phyloP scores from a whole-genome alignment of 768 basidiomycete genomes.

The Tubosaeta sp. region DNA sequence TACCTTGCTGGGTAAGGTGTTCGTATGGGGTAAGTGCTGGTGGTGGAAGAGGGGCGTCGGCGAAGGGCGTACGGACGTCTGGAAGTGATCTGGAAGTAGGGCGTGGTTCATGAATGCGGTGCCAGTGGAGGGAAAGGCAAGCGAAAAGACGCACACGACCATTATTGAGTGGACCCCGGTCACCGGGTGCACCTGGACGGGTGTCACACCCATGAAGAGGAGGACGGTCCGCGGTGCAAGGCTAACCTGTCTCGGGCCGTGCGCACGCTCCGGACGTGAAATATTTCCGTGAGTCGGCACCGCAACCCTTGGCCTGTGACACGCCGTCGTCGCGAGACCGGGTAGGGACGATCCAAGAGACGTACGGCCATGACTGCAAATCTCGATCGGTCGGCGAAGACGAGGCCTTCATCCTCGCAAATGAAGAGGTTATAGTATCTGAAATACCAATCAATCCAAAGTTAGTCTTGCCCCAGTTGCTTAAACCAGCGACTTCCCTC shows the following conservation, averaged over 20 bases:
- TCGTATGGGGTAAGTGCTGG: slow-evolving; percentile 10
- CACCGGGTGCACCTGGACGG: neutral
- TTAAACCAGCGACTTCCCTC: neutral
- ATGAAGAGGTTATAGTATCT: slow-evolving; percentile 14
- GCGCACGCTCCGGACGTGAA: neutral
- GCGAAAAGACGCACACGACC: slow-evolving; percentile 22
- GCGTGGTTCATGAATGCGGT: slow-evolving; percentile 13
- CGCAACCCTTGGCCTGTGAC: neutral
- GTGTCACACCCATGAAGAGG: no score
- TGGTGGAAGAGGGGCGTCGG: slow-evolving; percentile 18
- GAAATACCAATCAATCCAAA: neutral
- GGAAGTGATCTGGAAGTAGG: neutral
- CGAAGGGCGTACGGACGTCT: slow-evolving; percentile 6
- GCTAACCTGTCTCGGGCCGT: neutral
- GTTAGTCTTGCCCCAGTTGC: neutral
- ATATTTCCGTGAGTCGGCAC: neutral
- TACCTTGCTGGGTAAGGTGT: slow-evolving; percentile 37
- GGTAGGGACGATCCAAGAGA: neutral
- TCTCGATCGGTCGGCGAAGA: slow-evolving; percentile 22
- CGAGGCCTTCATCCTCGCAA: slow-evolving; percentile 4
- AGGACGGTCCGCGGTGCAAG: neutral
- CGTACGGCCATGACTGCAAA: neutral
- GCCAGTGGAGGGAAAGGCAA: neutral
- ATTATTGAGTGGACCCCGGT: neutral
- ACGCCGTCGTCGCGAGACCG: neutral